These are phyloP conservation scores for Colletotrichum simmondsii DNA, from an alignment of 2,329 filamentous ascomycete species.

Conservation along the genomic window DNA sequence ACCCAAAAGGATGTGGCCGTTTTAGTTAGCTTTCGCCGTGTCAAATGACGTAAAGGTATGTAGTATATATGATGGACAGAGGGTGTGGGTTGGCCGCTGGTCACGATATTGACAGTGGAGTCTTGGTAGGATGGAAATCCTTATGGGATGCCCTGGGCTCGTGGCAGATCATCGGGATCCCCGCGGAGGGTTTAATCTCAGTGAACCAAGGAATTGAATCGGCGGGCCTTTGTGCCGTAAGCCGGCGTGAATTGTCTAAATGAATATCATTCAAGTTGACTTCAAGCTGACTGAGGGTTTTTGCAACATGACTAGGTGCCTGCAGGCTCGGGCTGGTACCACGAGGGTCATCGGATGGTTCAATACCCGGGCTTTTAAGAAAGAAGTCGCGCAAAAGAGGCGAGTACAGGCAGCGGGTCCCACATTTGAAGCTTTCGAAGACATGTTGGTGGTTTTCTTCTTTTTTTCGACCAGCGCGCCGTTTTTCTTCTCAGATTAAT, in stretches of 20 bases:
- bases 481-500: neutral
- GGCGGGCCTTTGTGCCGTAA: neutral
- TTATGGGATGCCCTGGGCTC: neutral
- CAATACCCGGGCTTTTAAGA: too few species aligned
- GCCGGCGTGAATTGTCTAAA: too few species aligned
- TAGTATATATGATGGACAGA: neutral
- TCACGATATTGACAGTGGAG: neutral
- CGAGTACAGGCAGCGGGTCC: neutral
- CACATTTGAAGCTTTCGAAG: neutral
- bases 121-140: neutral
- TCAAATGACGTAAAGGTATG: neutral
- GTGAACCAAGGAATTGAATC: neutral
- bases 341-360: too few species aligned
- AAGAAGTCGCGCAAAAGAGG: too few species aligned
- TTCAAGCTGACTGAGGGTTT: neutral
- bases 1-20: too few species aligned
- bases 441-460: neutral
- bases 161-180: neutral
- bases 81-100: neutral
- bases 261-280: too few species aligned
- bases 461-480: neutral
- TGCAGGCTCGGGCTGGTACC: neutral
- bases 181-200: constrained; percentile 1
- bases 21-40: neutral
- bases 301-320: neutral